Base-by-base conservation (phyloP, 23 red algal species). In the Gracilariopsis chorda region DNA sequence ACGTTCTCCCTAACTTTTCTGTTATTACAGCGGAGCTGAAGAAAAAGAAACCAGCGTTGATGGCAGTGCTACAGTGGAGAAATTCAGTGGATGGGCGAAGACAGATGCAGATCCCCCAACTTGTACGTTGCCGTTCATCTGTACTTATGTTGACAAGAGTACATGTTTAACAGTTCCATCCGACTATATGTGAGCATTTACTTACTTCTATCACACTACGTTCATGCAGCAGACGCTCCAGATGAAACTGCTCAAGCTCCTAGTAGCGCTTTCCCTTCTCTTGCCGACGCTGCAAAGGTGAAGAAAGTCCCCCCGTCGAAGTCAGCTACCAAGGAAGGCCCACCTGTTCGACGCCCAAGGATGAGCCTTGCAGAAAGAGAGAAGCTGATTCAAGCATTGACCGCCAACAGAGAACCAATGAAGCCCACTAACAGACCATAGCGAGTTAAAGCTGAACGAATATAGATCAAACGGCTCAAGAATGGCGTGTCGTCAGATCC, bases 71-170 rank as follows among this genome's bases (percentile, higher is more conserved):
- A 73, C 47, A 1, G 41, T 59, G 21, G 88, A 91, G 34, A 80
- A 82, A 75, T 91, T 91, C 25, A 91, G 74, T 29, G 88, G 88
- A 28, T 91, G 88, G 88, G 75, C 43, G 3, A 89, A 89, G 62
- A 63, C 65, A 3, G 51, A 65, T 29, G 44, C 48, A 16, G 57
- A 33, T 16, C 62, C 59, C 43, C 16, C 68, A 13, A 39, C 28
- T 53, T 67, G 85, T 89, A 89, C 0, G 85, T 62, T 77, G 13
- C 44, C 9, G 36, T n/a, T n/a, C n/a, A n/a, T n/a, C n/a, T n/a
- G n/a, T n/a, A n/a, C n/a, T n/a, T n/a, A n/a, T n/a, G n/a, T n/a
- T n/a, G n/a, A n/a, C n/a, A n/a, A n/a, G n/a, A n/a, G n/a, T n/a
- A n/a, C n/a, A n/a, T n/a, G n/a, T n/a, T n/a, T n/a, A n/a, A n/a